phyloP scores from a whole-genome alignment of 2,329 filamentous ascomycete species.

The Intubia oerlemansii region DNA sequence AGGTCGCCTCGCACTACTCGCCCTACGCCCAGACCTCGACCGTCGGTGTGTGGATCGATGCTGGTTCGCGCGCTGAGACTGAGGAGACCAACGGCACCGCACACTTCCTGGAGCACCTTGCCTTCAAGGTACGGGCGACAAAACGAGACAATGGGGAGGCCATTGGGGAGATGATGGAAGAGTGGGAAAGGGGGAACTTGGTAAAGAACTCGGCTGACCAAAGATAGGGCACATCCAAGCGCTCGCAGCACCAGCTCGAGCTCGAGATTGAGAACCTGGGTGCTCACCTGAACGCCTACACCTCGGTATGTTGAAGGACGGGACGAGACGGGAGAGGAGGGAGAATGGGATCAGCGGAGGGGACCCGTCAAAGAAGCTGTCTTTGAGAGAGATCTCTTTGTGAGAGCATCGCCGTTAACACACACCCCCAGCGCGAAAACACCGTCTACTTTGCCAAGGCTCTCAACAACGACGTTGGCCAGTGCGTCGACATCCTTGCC shows the following conservation, averaged over 20 bases:
- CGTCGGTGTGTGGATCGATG: constrained; percentile 98
- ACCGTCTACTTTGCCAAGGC: constrained; percentile 99
- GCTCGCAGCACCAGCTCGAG: constrained; percentile 92
- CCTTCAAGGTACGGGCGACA: constrained; percentile 76
- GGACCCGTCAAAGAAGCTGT: too few relatives aligned
- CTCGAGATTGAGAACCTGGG: constrained; percentile 99
- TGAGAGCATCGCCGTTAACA: too few relatives aligned
- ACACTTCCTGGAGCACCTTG: constrained; percentile 98
- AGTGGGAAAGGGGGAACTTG: too few relatives aligned
- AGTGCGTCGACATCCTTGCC: constrained; percentile 93
- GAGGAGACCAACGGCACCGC: constrained; percentile 97
- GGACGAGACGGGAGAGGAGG: too few relatives aligned
- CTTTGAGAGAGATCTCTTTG: too few relatives aligned
- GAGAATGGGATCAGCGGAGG: too few relatives aligned
- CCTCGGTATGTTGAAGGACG: constrained; percentile 60
- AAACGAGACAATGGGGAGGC: too few relatives aligned
- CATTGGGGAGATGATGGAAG: too few relatives aligned
- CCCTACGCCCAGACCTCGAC: constrained; percentile 97
- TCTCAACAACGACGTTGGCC: constrained; percentile 93
- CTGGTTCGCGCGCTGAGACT: constrained; percentile 93
- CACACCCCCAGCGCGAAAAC: constrained; percentile 96
- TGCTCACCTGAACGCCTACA: constrained; percentile 97
- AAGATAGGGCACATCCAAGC: constrained; percentile 73
- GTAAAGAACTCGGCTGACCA: neutral
- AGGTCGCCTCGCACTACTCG: constrained; percentile 97